Conservation (phyloP, 208 protist genomes). For the Herpetomonas tarakana region DNA sequence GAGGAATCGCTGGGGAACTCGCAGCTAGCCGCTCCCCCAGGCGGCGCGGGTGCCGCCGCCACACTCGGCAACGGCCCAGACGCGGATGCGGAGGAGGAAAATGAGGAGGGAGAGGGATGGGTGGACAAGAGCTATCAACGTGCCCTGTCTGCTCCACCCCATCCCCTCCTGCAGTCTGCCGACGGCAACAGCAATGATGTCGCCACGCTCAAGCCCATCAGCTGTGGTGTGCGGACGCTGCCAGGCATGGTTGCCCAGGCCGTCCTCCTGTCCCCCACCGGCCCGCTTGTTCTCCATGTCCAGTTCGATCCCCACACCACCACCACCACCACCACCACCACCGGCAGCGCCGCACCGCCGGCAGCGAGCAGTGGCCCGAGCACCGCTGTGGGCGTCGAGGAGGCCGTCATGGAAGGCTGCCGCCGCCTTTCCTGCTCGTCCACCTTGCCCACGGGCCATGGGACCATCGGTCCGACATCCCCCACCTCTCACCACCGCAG, state of each 20-base stretch:
- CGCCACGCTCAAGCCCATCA: conserved; percentile 23
- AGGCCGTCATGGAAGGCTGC: background rate
- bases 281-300: conserved; percentile 57
- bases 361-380: background rate
- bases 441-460: background rate
- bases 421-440: background rate
- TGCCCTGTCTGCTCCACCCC: background rate
- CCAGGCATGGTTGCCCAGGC: conserved; percentile 44
- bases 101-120: background rate
- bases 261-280: conserved; percentile 50
- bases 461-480: background rate
- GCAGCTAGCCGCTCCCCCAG: background rate
- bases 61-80: background rate
- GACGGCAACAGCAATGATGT: background rate
- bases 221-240: conserved; percentile 38
- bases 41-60: background rate
- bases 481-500: background rate
- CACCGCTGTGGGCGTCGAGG: background rate
- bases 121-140: background rate
- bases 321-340: background rate
- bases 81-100: too few relatives aligned
- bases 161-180: background rate
- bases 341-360: background rate
- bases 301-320: conserved; percentile 27
- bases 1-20: background rate